Conservation (phyloP, 768 basidiomycete species). For the Mycena vulgaris region DNA sequence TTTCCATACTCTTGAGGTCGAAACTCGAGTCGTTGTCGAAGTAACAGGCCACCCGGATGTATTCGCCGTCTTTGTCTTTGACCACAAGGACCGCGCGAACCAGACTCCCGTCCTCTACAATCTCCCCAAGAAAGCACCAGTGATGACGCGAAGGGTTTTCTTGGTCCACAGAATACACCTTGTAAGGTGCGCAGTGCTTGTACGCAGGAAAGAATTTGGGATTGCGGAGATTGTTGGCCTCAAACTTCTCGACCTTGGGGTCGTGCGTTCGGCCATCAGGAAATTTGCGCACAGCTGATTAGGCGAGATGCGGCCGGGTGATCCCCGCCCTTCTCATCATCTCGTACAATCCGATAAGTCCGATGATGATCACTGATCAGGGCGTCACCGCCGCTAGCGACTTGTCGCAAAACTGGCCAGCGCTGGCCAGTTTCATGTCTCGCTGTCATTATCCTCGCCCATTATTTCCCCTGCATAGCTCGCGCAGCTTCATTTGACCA, state of each 20-base stretch:
- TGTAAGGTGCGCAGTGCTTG: constrained; percentile 24
- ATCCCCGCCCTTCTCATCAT: too few relatives aligned
- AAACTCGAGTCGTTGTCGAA: constrained; percentile 24
- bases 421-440: too few relatives aligned
- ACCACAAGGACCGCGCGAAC: constrained; percentile 14
- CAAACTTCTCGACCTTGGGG: background rate
- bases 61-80: constrained; percentile 14
- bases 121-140: constrained; percentile 37
- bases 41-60: background rate
- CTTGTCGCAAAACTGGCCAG: too few relatives aligned
- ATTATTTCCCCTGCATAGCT: too few relatives aligned
- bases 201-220: constrained; percentile 32
- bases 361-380: too few relatives aligned
- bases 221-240: constrained; percentile 26
- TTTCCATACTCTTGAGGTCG: constrained; percentile 18
- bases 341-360: too few relatives aligned
- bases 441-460: too few relatives aligned
- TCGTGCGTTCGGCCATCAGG: background rate
- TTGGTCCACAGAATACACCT: background rate
- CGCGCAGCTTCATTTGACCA: too few relatives aligned
- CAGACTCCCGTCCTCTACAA: constrained; percentile 2
- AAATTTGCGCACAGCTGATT: too few relatives aligned
- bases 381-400: too few relatives aligned
- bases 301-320: too few relatives aligned
- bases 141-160: constrained; percentile 18